Conservation (phyloP, 2,329 filamentous ascomycete genomes). For the Chaetomiaceae sp. region DNA sequence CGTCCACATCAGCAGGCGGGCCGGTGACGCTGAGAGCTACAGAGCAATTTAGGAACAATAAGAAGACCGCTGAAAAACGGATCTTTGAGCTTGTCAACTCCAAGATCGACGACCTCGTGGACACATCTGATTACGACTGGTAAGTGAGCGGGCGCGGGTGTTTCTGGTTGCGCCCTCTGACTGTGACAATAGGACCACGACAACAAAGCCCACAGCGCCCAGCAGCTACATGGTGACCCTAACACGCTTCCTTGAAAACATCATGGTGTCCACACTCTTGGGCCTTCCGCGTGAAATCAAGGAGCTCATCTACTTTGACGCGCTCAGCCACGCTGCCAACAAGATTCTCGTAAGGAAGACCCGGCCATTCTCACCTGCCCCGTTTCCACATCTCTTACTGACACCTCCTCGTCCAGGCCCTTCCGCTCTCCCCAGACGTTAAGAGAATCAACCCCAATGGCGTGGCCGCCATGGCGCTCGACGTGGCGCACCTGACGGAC, state of each 20-base stretch:
- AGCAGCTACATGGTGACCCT: conserved; percentile 94
- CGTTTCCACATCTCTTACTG: background rate
- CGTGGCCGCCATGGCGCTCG: conserved; percentile 70
- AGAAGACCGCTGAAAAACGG: conserved; percentile 93
- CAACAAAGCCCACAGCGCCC: conserved; percentile 60
- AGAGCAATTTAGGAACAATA: conserved; percentile 77
- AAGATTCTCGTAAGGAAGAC: conserved; percentile 62
- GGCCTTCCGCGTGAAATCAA: conserved; percentile 95
- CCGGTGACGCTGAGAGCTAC: conserved; percentile 77
- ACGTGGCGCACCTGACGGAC: conserved; percentile 74
- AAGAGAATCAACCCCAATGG: conserved; percentile 83
- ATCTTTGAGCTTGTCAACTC: conserved; percentile 98
- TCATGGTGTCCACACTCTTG: conserved; percentile 90
- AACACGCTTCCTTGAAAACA: conserved; percentile 87
- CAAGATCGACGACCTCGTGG: conserved; percentile 95
- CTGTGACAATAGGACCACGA: conserved; percentile 38
- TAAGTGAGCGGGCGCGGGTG: conserved; percentile 28
- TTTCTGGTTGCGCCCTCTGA: conserved; percentile 12
- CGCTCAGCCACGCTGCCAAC: conserved; percentile 80
- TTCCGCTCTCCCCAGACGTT: conserved; percentile 72
- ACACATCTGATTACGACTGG: conserved; percentile 97
- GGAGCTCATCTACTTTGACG: conserved; percentile 96
- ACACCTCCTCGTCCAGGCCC: conserved; percentile 40
- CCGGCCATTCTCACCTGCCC: conserved; percentile 10
- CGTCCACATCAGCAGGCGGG: conserved; percentile 72